Evolutionary conservation across 352 stramenopile genomes (phyloP).

Genomic region (Phytophthora pluvialis): DNA sequence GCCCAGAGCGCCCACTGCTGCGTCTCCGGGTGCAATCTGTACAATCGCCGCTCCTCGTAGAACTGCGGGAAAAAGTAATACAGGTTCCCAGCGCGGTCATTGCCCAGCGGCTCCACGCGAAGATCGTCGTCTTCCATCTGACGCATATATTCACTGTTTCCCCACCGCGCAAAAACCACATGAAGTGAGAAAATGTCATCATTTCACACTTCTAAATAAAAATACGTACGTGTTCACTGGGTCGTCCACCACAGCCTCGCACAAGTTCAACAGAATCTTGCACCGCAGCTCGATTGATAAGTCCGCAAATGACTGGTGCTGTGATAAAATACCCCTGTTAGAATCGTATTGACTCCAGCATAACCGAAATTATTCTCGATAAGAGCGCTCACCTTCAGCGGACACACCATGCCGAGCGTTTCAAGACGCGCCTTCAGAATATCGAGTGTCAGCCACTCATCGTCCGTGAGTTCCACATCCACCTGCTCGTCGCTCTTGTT

Average conservation of each 20-base stretch:
- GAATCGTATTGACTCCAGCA: background rate
- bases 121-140: constrained; percentile 90
- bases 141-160: constrained; percentile 77
- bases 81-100: constrained; percentile 73
- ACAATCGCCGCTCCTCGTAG: constrained; percentile 83
- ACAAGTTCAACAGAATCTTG: constrained; percentile 85
- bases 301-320: constrained; percentile 81
- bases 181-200: background rate
- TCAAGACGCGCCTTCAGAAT: constrained; percentile 66
- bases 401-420: constrained; percentile 56
- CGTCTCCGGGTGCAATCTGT: constrained; percentile 57
- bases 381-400: constrained; percentile 49
- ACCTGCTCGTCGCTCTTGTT: constrained; percentile 45
- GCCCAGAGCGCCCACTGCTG: constrained; percentile 78
- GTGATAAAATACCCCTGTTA: constrained; percentile 14
- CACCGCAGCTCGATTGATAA: constrained; percentile 75
- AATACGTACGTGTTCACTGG: constrained; percentile 69
- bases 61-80: constrained; percentile 91
- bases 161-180: background rate
- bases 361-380: background rate
- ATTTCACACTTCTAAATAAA: background rate
- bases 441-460: constrained; percentile 77
- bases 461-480: constrained; percentile 80
- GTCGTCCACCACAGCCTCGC: constrained; percentile 83
- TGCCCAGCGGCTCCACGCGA: constrained; percentile 73